Evolutionary conservation across 192 early-diverging fungal species (phyloP).

Genomic region (Pilaira anomala): DNA sequence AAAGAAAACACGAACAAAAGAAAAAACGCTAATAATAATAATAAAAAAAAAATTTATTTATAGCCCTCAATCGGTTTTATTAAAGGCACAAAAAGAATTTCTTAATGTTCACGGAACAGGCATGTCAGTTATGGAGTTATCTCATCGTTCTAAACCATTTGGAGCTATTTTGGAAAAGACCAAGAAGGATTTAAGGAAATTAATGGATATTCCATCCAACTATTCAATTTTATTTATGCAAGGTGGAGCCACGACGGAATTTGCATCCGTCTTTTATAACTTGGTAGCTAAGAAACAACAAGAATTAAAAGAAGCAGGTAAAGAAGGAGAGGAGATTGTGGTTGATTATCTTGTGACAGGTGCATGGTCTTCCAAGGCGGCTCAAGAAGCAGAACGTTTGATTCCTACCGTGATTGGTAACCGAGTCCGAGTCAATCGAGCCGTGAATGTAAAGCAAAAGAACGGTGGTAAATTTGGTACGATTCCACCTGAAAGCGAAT

Average conservation of each 20-base stretch:
- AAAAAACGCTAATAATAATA: not conserved
- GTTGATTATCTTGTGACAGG: constrained; percentile 93
- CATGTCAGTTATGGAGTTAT: constrained; percentile 93
- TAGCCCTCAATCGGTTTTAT: constrained; percentile 72
- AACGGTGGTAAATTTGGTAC: constrained; percentile 46
- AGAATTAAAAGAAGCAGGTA: constrained; percentile 23
- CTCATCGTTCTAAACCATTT: constrained; percentile 87
- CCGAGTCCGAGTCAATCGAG: constrained; percentile 63
- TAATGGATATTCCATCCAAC: constrained; percentile 84
- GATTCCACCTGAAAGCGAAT: constrained; percentile 58
- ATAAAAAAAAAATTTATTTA: not conserved
- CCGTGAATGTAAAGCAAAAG: constrained; percentile 64
- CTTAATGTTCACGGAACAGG: constrained; percentile 80
- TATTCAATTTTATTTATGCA: constrained; percentile 94
- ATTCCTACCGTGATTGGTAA: constrained; percentile 47
- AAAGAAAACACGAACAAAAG: not conserved
- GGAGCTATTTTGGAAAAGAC: constrained; percentile 71
- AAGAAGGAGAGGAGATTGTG: constrained; percentile 41
- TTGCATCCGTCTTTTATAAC: constrained; percentile 88
- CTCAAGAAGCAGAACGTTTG: constrained; percentile 77
- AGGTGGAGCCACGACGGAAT: constrained; percentile 92
- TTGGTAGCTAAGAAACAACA: constrained; percentile 62
- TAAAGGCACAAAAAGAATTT: constrained; percentile 79
- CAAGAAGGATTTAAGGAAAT: constrained; percentile 62
- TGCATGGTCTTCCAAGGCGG: constrained; percentile 85